Base-by-base conservation (phyloP, 768 basidiomycete genomes). In the Leccinum subgranulosum region DNA sequence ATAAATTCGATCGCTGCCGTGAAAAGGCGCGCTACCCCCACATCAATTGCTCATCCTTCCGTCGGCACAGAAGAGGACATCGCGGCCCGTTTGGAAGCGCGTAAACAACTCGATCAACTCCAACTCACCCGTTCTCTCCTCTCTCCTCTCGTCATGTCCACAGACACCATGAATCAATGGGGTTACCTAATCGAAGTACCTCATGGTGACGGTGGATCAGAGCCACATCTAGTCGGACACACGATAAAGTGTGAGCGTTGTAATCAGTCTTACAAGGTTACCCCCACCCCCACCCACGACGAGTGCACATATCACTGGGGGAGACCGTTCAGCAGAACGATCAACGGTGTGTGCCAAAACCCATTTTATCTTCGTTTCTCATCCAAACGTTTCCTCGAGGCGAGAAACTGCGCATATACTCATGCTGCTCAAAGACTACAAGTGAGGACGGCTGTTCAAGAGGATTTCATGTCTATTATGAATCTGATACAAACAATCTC, bases 381-480 rank as follows among this genome's bases (percentile, higher is more conserved):
- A 7, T 58, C 47, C 49, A 12, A 55, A 58, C 55, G 8, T 49
- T 51, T 41, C 55, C 54, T 3, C 53, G 71, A 90, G 89, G 87
- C 43, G 83, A 93, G 68, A 85, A 80, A 64, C 74, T 82, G 46
- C 82, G 90, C 31, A 68, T 85, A 29, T 92, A 85, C 64, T 84
- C 79, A n/a, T 97, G 94, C 66, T 97, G 94, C 68, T 86, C 84
- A n/a, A 76, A 77, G 51, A 75, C 80, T 14, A 79, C 81, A 15
- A 74, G 76, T 10, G 79, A 86, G 25, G 76, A 79, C 34, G 91
- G 90, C 1, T 97, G 94, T 66, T 77, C 84, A 11, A 79, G 78
- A 51, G 93, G 94, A 1, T 84, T 85, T 3, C 97, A 99, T 69
- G 92, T 98, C 17, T 98, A 98, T 69, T 90, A 88, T 64, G 94